A percentile compares a stretch with the other conserved stretches of the same genome.
phyloP scores from a whole-genome alignment of 345 rosid genomes.

The Zanthoxylum bungeanum region DNA sequence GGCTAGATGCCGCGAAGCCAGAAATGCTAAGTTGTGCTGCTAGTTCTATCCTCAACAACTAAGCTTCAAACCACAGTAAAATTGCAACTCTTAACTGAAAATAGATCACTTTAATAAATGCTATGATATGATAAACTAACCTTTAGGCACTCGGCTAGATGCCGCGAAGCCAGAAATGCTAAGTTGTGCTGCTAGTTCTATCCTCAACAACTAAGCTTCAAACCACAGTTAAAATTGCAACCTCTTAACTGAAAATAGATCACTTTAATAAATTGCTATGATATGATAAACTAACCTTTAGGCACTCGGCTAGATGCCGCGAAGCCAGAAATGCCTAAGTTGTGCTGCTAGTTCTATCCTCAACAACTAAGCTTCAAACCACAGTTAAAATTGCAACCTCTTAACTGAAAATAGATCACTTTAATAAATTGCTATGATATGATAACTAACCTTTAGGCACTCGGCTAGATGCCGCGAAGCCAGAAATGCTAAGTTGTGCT shows the following conservation, averaged over 20 bases:
- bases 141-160: neutral
- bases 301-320: neutral
- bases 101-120: neutral
- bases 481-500: too few species aligned
- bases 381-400: neutral
- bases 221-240: neutral
- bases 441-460: too few species aligned
- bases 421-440: too few species aligned
- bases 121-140: neutral
- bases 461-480: too few species aligned
- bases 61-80: neutral
- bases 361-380: neutral
- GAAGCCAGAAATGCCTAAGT: neutral
- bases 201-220: neutral
- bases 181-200: neutral
- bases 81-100: neutral
- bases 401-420: neutral
- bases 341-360: neutral
- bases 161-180: neutral
- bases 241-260: neutral
- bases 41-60: neutral
- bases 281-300: neutral
- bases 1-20: neutral
- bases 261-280: too few species aligned
- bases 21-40: neutral